phyloP scores from a whole-genome alignment of 2,329 filamentous ascomycete genomes.

The Colletotrichum sp. region DNA sequence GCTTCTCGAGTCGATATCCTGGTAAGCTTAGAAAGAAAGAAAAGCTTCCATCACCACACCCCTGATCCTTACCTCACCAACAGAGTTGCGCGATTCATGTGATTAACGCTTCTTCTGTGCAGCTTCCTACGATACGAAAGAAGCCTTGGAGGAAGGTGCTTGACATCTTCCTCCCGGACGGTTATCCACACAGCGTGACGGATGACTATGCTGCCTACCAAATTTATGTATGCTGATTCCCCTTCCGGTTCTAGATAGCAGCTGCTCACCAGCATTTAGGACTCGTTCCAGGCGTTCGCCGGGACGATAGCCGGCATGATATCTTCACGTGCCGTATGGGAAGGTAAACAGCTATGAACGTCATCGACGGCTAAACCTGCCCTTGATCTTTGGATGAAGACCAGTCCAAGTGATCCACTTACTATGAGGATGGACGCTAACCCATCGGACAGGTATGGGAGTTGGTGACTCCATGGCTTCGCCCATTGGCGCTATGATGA shows the following conservation, averaged over 20 bases:
- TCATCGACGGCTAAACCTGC: not conserved
- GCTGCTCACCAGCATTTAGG: not conserved
- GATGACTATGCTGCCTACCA: constrained; percentile 19
- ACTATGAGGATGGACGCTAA: not conserved
- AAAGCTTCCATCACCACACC: not conserved
- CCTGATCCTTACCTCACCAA: not conserved
- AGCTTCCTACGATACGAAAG: constrained; percentile 9
- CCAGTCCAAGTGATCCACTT: not conserved
- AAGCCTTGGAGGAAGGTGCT: constrained; percentile 9
- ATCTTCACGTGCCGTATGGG: constrained; percentile 18
- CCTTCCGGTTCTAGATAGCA: too few relatives aligned
- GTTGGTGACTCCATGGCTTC: constrained; percentile 17
- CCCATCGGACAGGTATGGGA: not conserved
- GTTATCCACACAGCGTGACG: constrained; percentile 15
- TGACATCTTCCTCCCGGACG: constrained; percentile 13
- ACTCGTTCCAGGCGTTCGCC: constrained; percentile 17
- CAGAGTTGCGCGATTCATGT: not conserved
- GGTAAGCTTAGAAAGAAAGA: constrained; percentile 1
- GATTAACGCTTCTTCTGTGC: not conserved
- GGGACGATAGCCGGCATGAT: constrained; percentile 20
- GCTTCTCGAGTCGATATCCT: constrained; percentile 5
- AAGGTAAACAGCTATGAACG: not conserved
- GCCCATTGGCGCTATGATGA: constrained; percentile 9
- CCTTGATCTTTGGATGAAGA: not conserved
- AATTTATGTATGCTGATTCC: not conserved